A percentile compares a stretch with the other conserved stretches of the same genome.
Conservation (phyloP, 345 rosid genomes). For the Gossypium sturtianum region DNA sequence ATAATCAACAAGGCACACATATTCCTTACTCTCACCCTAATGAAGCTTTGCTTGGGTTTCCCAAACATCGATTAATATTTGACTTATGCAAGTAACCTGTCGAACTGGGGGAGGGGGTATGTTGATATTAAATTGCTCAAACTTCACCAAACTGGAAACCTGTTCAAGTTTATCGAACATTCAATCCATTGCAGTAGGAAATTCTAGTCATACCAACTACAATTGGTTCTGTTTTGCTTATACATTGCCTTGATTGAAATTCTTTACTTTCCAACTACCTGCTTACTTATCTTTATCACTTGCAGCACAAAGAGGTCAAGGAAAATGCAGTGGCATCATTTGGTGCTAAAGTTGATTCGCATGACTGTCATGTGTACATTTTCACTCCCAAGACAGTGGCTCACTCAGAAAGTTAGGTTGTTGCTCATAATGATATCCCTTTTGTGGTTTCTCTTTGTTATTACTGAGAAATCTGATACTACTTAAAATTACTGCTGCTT, state of each 20-base stretch:
- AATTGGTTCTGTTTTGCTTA: background rate
- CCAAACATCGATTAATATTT: too few species aligned
- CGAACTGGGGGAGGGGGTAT: background rate
- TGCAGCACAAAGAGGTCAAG: constrained; percentile 50
- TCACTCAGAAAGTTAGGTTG: constrained; percentile 29
- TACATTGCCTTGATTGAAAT: background rate
- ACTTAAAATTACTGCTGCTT: background rate
- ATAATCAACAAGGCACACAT: too few species aligned
- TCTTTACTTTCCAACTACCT: background rate
- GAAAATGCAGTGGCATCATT: constrained; percentile 53
- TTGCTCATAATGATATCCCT: background rate
- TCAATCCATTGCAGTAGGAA: background rate
- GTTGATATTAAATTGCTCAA: background rate
- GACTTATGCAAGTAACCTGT: too few species aligned
- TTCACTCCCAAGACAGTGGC: constrained; percentile 46
- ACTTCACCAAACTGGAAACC: background rate
- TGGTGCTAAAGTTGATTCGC: constrained; percentile 53
- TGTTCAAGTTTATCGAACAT: background rate
- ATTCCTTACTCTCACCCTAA: too few species aligned
- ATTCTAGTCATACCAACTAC: background rate
- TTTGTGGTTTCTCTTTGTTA: background rate
- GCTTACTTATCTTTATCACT: background rate
- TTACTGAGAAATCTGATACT: background rate
- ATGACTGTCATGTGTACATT: constrained; percentile 61
- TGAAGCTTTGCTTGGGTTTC: too few species aligned